Evolutionary conservation across 106 monocot species (phyloP).

Genomic region (Acorus gramineus): DNA sequence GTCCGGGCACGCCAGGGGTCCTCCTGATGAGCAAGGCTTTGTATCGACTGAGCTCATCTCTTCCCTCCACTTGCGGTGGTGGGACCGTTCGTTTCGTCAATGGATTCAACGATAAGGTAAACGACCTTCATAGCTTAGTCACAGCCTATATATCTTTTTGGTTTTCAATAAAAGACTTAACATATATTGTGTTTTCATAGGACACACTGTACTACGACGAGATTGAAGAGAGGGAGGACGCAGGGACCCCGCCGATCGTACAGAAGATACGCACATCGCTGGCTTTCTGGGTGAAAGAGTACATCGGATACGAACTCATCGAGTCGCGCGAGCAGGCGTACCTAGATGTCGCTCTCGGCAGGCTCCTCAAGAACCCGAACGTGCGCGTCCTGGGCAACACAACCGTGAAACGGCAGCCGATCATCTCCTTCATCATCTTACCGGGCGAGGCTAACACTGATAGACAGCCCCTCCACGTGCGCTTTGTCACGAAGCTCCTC

Average conservation of each 20-base stretch:
- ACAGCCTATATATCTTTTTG: too few species aligned
- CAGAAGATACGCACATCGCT: conserved; percentile 30
- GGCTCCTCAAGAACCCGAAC: conserved; percentile 13
- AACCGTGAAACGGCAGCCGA: conserved; percentile 14
- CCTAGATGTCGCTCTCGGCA: conserved; percentile 4
- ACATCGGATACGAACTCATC: conserved; percentile 18
- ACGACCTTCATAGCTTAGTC: not conserved
- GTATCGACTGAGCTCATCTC: conserved; percentile 17
- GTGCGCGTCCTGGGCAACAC: conserved; percentile 18
- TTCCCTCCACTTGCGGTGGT: conserved; percentile 51
- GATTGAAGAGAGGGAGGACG: conserved; percentile 42
- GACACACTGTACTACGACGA: conserved; percentile 36
- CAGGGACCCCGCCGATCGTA: conserved; percentile 40
- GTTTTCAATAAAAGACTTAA: not conserved
- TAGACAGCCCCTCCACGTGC: conserved; percentile 24
- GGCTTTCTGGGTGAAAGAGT: conserved; percentile 38
- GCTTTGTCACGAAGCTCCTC: conserved; percentile 38
- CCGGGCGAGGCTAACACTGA: not conserved
- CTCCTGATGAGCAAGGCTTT: conserved; percentile 37
- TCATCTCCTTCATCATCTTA: conserved; percentile 38
- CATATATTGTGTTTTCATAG: not conserved
- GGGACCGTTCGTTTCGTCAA: conserved; percentile 45
- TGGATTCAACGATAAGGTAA: conserved; percentile 32
- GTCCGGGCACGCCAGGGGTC: conserved; percentile 42
- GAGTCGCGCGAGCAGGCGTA: conserved; percentile 10